Percentiles rank a stretch among this genome's conserved stretches.
Conservation (phyloP, 2,329 filamentous ascomycete genomes). For the Sarocladiaceae sp. region DNA sequence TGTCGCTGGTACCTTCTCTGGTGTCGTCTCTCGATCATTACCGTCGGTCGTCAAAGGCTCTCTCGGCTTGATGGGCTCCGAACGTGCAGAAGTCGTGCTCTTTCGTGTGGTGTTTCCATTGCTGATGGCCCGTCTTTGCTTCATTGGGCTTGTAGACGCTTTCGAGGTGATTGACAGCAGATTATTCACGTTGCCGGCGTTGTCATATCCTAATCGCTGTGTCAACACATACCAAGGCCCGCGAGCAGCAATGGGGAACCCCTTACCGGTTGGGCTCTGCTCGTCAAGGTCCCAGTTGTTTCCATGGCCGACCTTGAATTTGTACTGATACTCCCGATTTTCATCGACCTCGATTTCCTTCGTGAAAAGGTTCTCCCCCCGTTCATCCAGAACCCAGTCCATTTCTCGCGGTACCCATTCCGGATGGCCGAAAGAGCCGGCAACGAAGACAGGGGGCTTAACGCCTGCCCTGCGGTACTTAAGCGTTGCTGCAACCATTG, state of each 20-base stretch:
- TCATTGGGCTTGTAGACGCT: conserved; percentile 11
- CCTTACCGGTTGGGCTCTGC: conserved; percentile 52
- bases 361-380: conserved; percentile 54
- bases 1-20: conserved; percentile 13
- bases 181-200: conserved; percentile 45
- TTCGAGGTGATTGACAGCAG: conserved; percentile 25
- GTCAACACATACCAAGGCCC: too few species aligned
- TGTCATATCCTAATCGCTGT: conserved; percentile 33
- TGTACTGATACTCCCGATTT: conserved; percentile 66
- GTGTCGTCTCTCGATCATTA: neutral
- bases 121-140: conserved; percentile 13
- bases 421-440: conserved; percentile 63
- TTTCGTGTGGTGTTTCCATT: conserved; percentile 13
- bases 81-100: neutral
- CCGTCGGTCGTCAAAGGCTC: too few species aligned
- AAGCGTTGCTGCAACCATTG: conserved; percentile 36
- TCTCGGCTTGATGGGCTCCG: neutral
- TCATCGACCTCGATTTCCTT: conserved; percentile 51
- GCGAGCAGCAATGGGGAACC: too few species aligned
- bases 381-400: conserved; percentile 44
- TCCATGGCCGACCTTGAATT: conserved; percentile 61
- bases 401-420: conserved; percentile 67
- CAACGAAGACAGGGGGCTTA: conserved; percentile 65
- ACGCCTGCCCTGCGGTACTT: conserved; percentile 57
- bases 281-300: conserved; percentile 71